These are phyloP conservation scores for Trichocladium uniseriatum DNA, from an alignment of 495 filamentous ascomycete species.

Conservation along the genomic window DNA sequence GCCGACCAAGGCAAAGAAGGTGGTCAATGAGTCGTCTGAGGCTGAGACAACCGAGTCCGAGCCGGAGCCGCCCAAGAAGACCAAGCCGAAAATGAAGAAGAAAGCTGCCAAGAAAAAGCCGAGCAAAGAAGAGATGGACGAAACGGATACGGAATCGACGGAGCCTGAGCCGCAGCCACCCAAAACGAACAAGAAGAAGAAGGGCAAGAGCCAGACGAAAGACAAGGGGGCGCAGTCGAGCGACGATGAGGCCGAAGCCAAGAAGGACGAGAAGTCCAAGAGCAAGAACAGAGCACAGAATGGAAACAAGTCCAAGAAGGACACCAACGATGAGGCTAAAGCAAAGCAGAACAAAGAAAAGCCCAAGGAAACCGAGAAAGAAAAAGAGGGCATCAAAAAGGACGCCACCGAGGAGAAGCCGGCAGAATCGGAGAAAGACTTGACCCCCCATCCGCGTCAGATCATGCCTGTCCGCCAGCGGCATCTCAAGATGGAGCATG, in stretches of 20 bases:
- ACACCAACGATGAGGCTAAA: not conserved
- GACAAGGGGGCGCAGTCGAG: not conserved
- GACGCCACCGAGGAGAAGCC: slow-evolving; percentile 10
- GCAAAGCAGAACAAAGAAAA: not conserved
- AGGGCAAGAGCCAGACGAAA: not conserved
- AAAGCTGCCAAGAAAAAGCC: not conserved
- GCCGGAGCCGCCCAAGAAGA: not conserved
- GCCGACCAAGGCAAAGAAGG: slow-evolving; percentile 1
- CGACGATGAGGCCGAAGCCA: not conserved
- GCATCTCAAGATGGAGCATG: slow-evolving; percentile 37
- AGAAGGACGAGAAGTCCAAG: slow-evolving; percentile 1
- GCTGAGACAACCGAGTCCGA: not conserved
- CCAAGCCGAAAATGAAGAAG: not conserved
- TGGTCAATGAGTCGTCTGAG: not conserved
- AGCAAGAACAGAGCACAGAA: not conserved
- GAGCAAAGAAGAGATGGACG: not conserved
- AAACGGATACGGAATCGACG: not conserved
- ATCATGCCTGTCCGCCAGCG: slow-evolving; percentile 29
- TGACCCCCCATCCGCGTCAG: slow-evolving; percentile 8
- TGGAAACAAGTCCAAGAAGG: not conserved
- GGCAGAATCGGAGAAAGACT: not conserved
- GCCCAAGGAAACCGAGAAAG: not conserved
- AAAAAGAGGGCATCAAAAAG: not conserved
- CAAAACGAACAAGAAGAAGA: not conserved
- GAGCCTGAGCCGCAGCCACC: not conserved